Percentiles rank a stretch among this genome's conserved stretches.
Conservation (phyloP, 192 early-diverging fungal genomes). For the Rhizoclosmatium globosum region DNA sequence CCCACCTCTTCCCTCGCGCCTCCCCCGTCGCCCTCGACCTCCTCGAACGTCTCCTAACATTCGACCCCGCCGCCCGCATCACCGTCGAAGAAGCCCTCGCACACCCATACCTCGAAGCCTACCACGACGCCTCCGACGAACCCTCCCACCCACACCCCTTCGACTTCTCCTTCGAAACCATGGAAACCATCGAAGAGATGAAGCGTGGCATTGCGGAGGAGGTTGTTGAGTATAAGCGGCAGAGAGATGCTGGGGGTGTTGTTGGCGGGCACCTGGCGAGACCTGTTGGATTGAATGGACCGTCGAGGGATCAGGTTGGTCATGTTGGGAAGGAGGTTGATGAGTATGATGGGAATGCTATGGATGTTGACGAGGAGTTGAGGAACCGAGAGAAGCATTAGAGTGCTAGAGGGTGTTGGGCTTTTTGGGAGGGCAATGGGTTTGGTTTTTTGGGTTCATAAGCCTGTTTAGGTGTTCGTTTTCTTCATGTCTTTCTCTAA, state of each 20-base stretch:
- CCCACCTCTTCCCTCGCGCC: conserved; percentile 85
- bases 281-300: conserved; percentile 48
- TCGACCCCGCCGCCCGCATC: conserved; percentile 87
- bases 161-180: conserved; percentile 61
- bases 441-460: too few relatives aligned
- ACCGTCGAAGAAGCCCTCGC: conserved; percentile 89
- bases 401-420: background rate
- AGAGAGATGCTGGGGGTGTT: background rate
- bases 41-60: conserved; percentile 85
- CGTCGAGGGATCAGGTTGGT: conserved; percentile 43
- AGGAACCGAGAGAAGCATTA: conserved; percentile 42
- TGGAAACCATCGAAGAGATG: conserved; percentile 60
- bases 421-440: background rate
- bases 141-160: conserved; percentile 53
- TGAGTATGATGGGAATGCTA: conserved; percentile 53
- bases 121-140: conserved; percentile 78
- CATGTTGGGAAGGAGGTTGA: conserved; percentile 52
- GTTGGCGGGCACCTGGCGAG: background rate
- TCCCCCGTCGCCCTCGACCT: conserved; percentile 88
- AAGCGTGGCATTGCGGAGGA: conserved; percentile 60
- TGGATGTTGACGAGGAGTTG: conserved; percentile 64
- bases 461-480: too few relatives aligned
- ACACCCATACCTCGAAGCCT: conserved; percentile 88
- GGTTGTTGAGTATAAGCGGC: conserved; percentile 60
- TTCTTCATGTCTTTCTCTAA: too few relatives aligned